These are phyloP conservation scores for Metarhizium brunneum DNA, from an alignment of 2,329 filamentous ascomycete species.

Conservation along the genomic window DNA sequence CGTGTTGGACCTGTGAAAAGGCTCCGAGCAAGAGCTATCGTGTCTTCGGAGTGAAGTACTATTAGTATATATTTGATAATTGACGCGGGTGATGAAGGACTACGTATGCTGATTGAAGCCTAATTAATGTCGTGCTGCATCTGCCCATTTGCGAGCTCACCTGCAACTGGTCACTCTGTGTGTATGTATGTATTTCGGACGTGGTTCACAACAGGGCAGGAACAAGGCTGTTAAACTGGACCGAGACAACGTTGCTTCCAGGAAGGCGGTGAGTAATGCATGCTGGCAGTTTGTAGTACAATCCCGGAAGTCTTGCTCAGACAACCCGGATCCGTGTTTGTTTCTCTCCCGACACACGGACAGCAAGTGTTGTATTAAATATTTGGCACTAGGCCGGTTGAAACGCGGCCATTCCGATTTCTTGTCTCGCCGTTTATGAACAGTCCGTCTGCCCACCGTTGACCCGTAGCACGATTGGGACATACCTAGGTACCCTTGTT, in stretches of 20 bases:
- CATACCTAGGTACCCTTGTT: not conserved
- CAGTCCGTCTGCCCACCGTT: not conserved
- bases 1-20: too few species aligned
- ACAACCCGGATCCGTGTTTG: not conserved
- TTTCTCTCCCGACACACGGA: not conserved
- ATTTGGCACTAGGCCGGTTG: not conserved
- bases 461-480: not conserved
- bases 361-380: not conserved
- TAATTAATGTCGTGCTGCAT: not conserved
- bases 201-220: not conserved
- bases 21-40: too few species aligned
- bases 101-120: not conserved
- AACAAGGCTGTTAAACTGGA: not conserved
- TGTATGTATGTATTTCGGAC: too few species aligned
- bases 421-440: not conserved
- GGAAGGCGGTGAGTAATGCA: not conserved
- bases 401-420: not conserved
- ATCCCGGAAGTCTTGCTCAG: not conserved
- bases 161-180: not conserved
- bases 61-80: too few species aligned
- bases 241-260: not conserved
- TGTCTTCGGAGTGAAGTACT: too few species aligned
- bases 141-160: not conserved
- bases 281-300: not conserved
- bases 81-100: not conserved